A percentile compares a stretch with the other conserved stretches of the same genome.
These are phyloP conservation scores for Micractinium sp. DNA, from an alignment of 139 green algal genomes.

Conservation along the genomic window DNA sequence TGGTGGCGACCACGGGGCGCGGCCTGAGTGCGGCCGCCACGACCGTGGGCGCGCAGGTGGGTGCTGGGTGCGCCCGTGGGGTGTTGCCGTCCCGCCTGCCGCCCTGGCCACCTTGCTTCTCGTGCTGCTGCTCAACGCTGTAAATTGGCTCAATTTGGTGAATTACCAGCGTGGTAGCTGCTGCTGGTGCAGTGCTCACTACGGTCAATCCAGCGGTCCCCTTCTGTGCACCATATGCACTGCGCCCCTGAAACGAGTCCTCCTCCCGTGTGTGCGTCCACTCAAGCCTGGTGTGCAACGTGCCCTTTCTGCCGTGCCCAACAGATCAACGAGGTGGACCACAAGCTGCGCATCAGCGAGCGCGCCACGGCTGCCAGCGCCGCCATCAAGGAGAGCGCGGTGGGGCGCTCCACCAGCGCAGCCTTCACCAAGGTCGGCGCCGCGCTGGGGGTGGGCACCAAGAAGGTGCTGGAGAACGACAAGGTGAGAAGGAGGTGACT, in stretches of 20 bases:
- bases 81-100: background rate
- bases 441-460: constrained; percentile 5
- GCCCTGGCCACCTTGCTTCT: background rate
- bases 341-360: constrained; percentile 35
- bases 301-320: no score
- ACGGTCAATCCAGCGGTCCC: no score
- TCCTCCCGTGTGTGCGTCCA: no score
- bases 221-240: no score
- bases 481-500: background rate
- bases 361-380: constrained; percentile 1
- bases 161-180: no score
- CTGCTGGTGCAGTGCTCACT: no score
- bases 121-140: no score
- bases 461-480: background rate
- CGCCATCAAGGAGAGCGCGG: constrained; percentile 25
- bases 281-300: no score
- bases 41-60: constrained; percentile 22
- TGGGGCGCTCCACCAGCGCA: background rate
- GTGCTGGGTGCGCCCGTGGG: background rate
- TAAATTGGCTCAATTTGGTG: no score
- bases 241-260: no score
- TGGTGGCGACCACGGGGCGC: constrained; percentile 6
- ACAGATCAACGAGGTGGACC: constrained; percentile 29
- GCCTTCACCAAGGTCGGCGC: background rate
- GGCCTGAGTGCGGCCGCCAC: constrained; percentile 3